These are phyloP conservation scores for Colletotrichum lini DNA, from an alignment of 2,329 filamentous ascomycete genomes.

Conservation along the genomic window DNA sequence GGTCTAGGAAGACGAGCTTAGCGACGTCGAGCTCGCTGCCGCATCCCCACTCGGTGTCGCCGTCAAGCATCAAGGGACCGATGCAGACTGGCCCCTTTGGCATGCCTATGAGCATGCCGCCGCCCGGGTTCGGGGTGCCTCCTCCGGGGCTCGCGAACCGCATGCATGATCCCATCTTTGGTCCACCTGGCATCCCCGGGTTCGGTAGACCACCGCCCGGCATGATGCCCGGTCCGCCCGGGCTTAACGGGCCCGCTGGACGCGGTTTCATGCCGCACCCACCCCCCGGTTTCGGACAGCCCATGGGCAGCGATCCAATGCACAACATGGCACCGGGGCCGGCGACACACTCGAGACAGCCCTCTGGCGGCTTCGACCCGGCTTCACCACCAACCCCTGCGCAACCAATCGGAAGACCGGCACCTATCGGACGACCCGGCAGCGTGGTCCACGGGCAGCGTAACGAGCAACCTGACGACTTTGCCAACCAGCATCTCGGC, in stretches of 20 bases:
- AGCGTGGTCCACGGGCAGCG: constrained; percentile 74
- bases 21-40: constrained; percentile 45
- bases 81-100: constrained; percentile 65
- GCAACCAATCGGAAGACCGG: constrained; percentile 84
- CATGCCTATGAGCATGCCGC: constrained; percentile 70
- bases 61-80: constrained; percentile 66
- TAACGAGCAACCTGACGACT: constrained; percentile 73
- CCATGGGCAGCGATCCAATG: constrained; percentile 56
- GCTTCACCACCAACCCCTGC: constrained; percentile 65
- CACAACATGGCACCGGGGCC: constrained; percentile 58
- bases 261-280: constrained; percentile 59
- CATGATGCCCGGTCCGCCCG: constrained; percentile 66
- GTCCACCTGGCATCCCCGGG: constrained; percentile 52
- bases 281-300: constrained; percentile 69
- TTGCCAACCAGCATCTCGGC: constrained; percentile 84
- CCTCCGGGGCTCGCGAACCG: constrained; percentile 57
- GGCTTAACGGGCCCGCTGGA: constrained; percentile 61
- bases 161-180: constrained; percentile 65
- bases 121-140: constrained; percentile 59
- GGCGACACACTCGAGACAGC: constrained; percentile 79
- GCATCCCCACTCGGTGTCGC: constrained; percentile 72
- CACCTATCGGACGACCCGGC: constrained; percentile 89
- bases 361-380: constrained; percentile 77
- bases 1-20: constrained; percentile 69
- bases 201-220: constrained; percentile 61